A percentile compares a stretch with the other conserved stretches of the same genome.
Evolutionary conservation across 1,284 basidiomycete species (phyloP).

Genomic region (Cryptococcus jaspeensis): DNA sequence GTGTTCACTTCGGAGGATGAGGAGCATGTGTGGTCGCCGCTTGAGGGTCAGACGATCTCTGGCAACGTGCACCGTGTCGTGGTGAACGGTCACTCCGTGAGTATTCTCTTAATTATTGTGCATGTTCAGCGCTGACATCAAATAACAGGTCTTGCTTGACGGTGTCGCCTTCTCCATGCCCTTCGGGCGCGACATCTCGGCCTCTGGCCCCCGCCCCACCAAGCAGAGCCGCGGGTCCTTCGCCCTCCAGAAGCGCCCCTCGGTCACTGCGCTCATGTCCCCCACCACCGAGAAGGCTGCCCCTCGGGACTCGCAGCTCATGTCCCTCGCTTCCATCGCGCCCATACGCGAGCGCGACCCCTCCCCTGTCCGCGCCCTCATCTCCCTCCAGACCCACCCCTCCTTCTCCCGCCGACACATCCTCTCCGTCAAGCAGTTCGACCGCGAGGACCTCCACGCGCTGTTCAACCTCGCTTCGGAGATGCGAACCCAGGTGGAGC

Average conservation of each 20-base stretch:
- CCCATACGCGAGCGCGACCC: slow-evolving; percentile 17
- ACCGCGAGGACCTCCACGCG: slow-evolving; percentile 84
- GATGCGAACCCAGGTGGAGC: slow-evolving; percentile 94
- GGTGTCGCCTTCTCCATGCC: slow-evolving; percentile 66
- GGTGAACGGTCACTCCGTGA: slow-evolving; percentile 78
- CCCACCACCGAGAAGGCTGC: slow-evolving; percentile 15
- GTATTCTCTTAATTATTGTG: too few species aligned
- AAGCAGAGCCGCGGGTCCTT: slow-evolving; percentile 43
- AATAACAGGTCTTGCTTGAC: slow-evolving; percentile 68
- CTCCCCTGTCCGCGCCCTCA: slow-evolving; percentile 53
- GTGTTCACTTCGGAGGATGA: slow-evolving; percentile 55
- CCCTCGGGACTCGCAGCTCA: slow-evolving; percentile 27
- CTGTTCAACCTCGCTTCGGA: slow-evolving; percentile 94
- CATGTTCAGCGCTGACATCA: too few species aligned
- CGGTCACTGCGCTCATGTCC: slow-evolving; percentile 25
- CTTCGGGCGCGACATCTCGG: slow-evolving; percentile 78
- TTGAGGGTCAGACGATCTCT: slow-evolving; percentile 60
- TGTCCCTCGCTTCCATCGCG: slow-evolving; percentile 37
- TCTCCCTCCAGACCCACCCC: slow-evolving; percentile 60
- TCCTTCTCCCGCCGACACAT: slow-evolving; percentile 86
- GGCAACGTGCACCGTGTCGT: slow-evolving; percentile 73
- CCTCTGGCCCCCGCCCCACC: slow-evolving; percentile 56
- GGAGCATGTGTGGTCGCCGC: slow-evolving; percentile 74
- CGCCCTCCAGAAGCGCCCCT: slow-evolving; percentile 38
- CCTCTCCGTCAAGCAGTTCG: slow-evolving; percentile 91